Evolutionary conservation across 352 stramenopile genomes (phyloP).

Genomic region (Globisporangium splendens): DNA sequence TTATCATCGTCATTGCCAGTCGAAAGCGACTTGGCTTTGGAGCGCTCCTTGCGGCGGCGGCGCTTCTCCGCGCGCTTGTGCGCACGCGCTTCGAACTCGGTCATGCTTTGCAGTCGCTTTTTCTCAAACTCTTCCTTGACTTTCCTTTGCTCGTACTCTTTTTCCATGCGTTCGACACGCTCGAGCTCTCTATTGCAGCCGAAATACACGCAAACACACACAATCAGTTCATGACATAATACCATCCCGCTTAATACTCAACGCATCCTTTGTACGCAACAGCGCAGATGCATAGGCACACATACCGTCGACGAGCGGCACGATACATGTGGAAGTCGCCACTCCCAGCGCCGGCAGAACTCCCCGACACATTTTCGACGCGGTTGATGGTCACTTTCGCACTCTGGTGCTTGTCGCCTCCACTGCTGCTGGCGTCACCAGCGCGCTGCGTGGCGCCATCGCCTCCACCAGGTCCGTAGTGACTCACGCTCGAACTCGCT

Average conservation of each 20-base stretch:
- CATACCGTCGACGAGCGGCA: conserved; percentile 80
- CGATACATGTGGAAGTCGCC: conserved; percentile 98
- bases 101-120: conserved; percentile 57
- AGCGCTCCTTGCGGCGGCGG: conserved; percentile 66
- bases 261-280: not conserved
- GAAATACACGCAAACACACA: not conserved
- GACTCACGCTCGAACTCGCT: conserved; percentile 6
- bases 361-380: conserved; percentile 95
- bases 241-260: not conserved
- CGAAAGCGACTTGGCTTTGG: conserved; percentile 41
- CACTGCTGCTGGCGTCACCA: not conserved
- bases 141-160: conserved; percentile 63
- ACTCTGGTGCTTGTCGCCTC: conserved; percentile 18
- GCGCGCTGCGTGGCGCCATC: not conserved
- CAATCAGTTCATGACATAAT: not conserved
- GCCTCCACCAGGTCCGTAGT: conserved; percentile 11
- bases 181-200: conserved; percentile 81
- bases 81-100: conserved; percentile 65
- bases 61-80: conserved; percentile 79
- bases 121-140: conserved; percentile 63
- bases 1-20: conserved; percentile 17
- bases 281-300: not conserved
- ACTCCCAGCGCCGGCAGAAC: conserved; percentile 90
- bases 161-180: conserved; percentile 89
- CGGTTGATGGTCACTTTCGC: conserved; percentile 58